Percentiles rank a stretch among this genome's conserved stretches.
Conservation (phyloP, 306 rosid genomes). For the Medicago lupulina region DNA sequence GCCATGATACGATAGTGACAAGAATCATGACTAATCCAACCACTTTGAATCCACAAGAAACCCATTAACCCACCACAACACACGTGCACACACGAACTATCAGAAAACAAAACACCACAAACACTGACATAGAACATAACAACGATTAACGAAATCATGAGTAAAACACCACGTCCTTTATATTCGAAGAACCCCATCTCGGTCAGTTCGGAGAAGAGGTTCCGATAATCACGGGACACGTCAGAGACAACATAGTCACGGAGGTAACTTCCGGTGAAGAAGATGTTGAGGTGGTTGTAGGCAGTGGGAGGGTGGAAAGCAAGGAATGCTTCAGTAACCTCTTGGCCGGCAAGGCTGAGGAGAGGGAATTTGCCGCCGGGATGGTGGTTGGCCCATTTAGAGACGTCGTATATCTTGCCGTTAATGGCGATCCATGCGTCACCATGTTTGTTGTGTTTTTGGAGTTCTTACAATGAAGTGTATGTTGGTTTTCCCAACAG, state of each 20-base stretch:
- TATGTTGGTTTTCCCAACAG: conserved; percentile 8
- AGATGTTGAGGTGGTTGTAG: conserved; percentile 46
- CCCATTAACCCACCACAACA: conserved; percentile 55
- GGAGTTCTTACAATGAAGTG: conserved; percentile 39
- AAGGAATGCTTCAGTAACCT: conserved; percentile 80
- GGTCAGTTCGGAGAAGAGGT: conserved; percentile 46
- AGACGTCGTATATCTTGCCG: conserved; percentile 72
- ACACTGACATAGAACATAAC: conserved; percentile 49
- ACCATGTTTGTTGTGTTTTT: conserved; percentile 46
- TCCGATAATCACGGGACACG: conserved; percentile 60
- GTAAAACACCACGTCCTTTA: conserved; percentile 58
- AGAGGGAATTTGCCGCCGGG: conserved; percentile 78
- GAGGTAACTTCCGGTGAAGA: conserved; percentile 59
- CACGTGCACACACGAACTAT: conserved; percentile 50
- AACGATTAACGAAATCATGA: conserved; percentile 38
- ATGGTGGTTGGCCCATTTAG: conserved; percentile 63
- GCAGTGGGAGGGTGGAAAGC: conserved; percentile 72
- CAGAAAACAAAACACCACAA: conserved; percentile 57
- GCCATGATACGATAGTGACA: conserved; percentile 65
- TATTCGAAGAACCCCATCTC: conserved; percentile 54
- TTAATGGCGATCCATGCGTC: conserved; percentile 81
- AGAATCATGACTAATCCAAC: conserved; percentile 77
- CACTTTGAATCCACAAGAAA: conserved; percentile 70
- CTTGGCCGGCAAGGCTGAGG: conserved; percentile 73
- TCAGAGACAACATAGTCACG: conserved; percentile 60